Evolutionary conservation across 116 monocot species (phyloP), one percentile per base, ranked within the genome.

Genomic region (Phalaenopsis hybrid): DNA sequence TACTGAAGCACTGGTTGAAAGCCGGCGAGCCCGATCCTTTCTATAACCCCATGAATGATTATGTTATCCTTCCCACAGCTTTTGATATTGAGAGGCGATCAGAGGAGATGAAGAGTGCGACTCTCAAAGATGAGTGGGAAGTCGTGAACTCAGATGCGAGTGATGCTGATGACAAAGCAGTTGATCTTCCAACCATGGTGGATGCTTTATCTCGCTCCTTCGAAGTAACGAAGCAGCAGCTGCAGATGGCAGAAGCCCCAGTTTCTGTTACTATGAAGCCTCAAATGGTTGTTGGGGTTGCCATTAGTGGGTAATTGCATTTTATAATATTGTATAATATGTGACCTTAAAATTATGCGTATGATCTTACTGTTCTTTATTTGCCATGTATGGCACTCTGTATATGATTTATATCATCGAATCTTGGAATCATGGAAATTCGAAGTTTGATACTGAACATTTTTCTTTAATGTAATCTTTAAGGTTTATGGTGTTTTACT

Each of bases 21-120:
- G 94, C 94, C 5, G 97, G 94, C 55, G 92, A 93, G 75, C 93
- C 91, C 8, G 99, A 99, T 88, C 99, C 99, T 18, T 99, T 89
- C 88, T 99, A 95, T 57, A 87, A 99, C 72, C 99, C 99, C 46
- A 57, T 99, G 43, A 99, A 88, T 52, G 95, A 99, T 67, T 95
- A 95, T 81, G 99, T 95, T 2, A 94, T 99, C 50, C 88, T 99
- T 17, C 99, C 99, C 28, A 93, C 91, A 5, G 83, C 86, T 72
- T 93, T 89, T 44, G 94, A 97, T 82, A 25, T 88, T 7, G 89
- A 89, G 20, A 84, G 65, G 67, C 72, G 85, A 49, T 80, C 11
- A 15, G 74, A 89, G 79, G 74, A 45, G 10, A 78, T 70, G 76
- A 77, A 88, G 79, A 79, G 82, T 7, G 78, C 87, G 45, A 45